Conservation (phyloP, 2,329 filamentous ascomycete species). For the Cladosporium sp. region DNA sequence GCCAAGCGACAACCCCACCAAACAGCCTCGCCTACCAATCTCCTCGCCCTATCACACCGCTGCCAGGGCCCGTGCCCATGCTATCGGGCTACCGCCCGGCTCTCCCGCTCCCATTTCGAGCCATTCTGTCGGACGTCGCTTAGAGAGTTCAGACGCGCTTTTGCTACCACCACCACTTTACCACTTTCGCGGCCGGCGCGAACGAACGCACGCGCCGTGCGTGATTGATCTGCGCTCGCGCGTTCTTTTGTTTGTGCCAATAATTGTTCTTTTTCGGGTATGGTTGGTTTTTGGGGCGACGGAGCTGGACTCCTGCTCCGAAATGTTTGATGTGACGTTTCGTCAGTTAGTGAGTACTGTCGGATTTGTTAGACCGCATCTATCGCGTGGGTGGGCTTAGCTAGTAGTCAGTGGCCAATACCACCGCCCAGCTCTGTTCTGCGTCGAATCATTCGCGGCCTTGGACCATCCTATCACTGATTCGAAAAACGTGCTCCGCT, state of each 20-base stretch:
- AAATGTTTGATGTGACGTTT: not conserved
- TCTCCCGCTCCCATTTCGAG: not conserved
- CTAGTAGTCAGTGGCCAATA: too few species aligned
- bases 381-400: too few species aligned
- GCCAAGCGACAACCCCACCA: not conserved
- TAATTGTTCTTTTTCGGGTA: not conserved
- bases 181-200: not conserved
- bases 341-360: too few species aligned
- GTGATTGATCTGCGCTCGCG: not conserved
- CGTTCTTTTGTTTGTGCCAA: not conserved
- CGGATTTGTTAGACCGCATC: too few species aligned
- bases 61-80: slow-evolving; percentile 1
- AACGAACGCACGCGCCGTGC: not conserved
- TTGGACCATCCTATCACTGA: not conserved
- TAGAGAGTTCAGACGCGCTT: slow-evolving; percentile 16
- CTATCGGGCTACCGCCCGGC: slow-evolving; percentile 6
- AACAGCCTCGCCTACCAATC: slow-evolving; percentile 1
- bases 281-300: not conserved
- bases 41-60: slow-evolving; percentile 1
- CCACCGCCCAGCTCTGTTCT: too few species aligned
- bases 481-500: not conserved
- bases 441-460: too few species aligned
- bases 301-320: not conserved
- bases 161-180: not conserved
- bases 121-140: slow-evolving; percentile 1